A percentile compares a stretch with the other conserved stretches of the same genome.
Conservation (phyloP, 257 asterid genomes). For the Solanum gandarillasii region DNA sequence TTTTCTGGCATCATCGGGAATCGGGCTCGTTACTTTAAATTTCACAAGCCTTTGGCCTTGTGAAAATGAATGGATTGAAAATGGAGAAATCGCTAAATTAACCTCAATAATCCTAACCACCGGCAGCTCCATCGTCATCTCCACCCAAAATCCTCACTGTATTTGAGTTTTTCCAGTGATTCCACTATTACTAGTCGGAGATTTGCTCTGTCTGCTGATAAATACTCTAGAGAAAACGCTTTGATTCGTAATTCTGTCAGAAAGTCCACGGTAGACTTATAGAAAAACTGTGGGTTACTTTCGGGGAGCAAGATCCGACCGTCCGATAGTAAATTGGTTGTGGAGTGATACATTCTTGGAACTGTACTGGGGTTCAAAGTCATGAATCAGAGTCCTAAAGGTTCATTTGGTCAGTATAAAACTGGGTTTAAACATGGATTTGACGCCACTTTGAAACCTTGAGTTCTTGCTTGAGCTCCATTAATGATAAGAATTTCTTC, state of each 20-base stretch:
- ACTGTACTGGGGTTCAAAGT: constrained; percentile 47
- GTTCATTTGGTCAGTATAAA: constrained; percentile 63
- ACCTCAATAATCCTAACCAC: constrained; percentile 65
- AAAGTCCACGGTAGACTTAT: constrained; percentile 41
- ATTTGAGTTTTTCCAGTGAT: constrained; percentile 39
- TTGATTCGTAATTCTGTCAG: constrained; percentile 79
- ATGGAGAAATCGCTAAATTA: constrained; percentile 81
- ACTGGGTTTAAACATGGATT: constrained; percentile 63
- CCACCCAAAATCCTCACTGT: constrained; percentile 45
- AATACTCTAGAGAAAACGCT: constrained; percentile 81
- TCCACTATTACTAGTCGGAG: constrained; percentile 49
- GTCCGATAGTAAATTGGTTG: constrained; percentile 84
- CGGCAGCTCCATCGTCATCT: constrained; percentile 50
- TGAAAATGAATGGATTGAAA: constrained; percentile 81
- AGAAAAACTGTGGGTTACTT: constrained; percentile 70
- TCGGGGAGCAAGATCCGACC: constrained; percentile 75
- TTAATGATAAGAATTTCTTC: constrained; percentile 67
- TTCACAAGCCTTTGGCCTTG: constrained; percentile 83
- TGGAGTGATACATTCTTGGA: constrained; percentile 85
- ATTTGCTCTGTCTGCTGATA: constrained; percentile 44
- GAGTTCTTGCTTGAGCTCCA: constrained; percentile 81
- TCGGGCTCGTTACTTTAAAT: constrained; percentile 42
- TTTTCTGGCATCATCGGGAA: constrained; percentile 21
- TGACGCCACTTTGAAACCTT: constrained; percentile 71
- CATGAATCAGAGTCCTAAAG: constrained; percentile 70